These are phyloP conservation scores for Trichoderma reesei DNA, from an alignment of 495 filamentous ascomycete species.

Conservation along the genomic window DNA sequence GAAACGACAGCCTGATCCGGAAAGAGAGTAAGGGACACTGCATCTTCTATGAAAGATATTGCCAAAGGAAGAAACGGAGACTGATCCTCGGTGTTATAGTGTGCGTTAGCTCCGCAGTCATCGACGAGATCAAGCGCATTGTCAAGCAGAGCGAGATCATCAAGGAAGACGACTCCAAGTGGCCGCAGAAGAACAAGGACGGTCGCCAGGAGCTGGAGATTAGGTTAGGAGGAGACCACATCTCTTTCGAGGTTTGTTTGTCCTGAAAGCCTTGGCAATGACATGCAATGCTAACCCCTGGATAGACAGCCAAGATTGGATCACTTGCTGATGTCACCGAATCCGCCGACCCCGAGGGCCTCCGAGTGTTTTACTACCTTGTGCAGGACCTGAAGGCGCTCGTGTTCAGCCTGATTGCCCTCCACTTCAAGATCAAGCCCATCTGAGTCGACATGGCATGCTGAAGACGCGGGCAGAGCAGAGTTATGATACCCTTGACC, in stretches of 20 bases:
- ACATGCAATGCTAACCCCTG: constrained; percentile 16
- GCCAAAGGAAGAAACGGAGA: background rate
- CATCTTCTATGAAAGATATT: background rate
- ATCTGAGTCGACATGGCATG: constrained; percentile 39
- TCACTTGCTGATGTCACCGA: constrained; percentile 95
- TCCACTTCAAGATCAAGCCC: constrained; percentile 98
- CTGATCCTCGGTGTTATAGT: constrained; percentile 41
- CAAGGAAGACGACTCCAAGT: constrained; percentile 99
- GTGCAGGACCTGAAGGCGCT: constrained; percentile 96
- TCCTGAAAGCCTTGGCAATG: background rate
- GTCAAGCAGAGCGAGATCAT: constrained; percentile 97
- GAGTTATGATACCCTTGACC: constrained; percentile 8
- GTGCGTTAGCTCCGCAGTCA: constrained; percentile 89
- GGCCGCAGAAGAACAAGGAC: constrained; percentile 99
- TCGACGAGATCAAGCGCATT: constrained; percentile 91
- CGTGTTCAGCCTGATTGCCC: constrained; percentile 87
- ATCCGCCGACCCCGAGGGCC: constrained; percentile 88
- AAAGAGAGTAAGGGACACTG: constrained; percentile 81
- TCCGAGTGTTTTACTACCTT: constrained; percentile 99
- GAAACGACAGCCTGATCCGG: constrained; percentile 95
- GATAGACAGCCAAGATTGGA: constrained; percentile 93
- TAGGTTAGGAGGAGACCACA: constrained; percentile 86
- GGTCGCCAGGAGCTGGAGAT: constrained; percentile 97
- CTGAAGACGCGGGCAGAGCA: background rate
- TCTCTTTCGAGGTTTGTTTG: constrained; percentile 81